phyloP scores from a whole-genome alignment of 345 rosid genomes.

The Conringia planisiliqua region DNA sequence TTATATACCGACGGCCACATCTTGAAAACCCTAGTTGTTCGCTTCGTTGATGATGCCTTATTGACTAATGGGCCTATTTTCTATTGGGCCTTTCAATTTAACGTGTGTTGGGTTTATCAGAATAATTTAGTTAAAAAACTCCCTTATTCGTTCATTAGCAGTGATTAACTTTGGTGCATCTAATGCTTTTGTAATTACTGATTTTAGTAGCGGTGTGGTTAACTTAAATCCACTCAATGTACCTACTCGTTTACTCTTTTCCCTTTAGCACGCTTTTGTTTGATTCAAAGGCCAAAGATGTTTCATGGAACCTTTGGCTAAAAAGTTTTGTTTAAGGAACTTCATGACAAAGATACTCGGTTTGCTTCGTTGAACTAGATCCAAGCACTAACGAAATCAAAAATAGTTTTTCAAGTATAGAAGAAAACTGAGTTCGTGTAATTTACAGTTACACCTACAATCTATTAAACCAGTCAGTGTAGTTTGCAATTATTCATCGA shows the following conservation, averaged over 20 bases:
- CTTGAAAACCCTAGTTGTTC: slow-evolving; percentile 7
- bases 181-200: too few species aligned
- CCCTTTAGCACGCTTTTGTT: not conserved
- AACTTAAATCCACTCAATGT: not conserved
- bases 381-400: not conserved
- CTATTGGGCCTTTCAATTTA: not conserved
- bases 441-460: not conserved
- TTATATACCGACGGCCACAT: not conserved
- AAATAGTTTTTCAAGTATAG: not conserved
- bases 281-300: not conserved
- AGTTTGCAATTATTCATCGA: not conserved
- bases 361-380: not conserved
- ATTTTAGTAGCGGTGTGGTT: too few species aligned
- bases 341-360: not conserved
- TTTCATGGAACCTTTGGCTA: too few species aligned
- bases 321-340: not conserved
- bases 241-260: not conserved
- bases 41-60: not conserved
- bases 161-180: too few species aligned
- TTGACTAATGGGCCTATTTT: not conserved
- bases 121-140: not conserved
- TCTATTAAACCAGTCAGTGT: not conserved
- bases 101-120: not conserved
- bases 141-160: not conserved
- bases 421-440: not conserved